These are phyloP conservation scores for Suhomyces bribrorum DNA, from an alignment of 1,139 yeast genomes.

Conservation along the genomic window DNA sequence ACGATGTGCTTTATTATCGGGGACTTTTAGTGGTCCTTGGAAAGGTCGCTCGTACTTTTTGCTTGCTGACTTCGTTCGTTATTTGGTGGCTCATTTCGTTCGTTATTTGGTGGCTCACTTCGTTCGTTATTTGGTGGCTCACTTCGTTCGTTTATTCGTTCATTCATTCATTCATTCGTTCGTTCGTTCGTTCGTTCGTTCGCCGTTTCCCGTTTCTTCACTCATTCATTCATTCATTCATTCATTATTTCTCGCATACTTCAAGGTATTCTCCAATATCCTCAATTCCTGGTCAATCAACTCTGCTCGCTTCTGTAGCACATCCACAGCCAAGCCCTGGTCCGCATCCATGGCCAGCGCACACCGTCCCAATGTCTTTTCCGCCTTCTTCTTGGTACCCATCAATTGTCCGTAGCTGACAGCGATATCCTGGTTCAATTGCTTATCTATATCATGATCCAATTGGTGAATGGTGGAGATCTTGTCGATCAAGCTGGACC, in stretches of 20 bases:
- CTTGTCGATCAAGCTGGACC: conserved; percentile 38
- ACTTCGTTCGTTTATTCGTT: too few relatives aligned
- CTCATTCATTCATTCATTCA: not conserved
- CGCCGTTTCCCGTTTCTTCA: not conserved
- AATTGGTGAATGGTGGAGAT: conserved; percentile 48
- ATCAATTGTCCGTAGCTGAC: conserved; percentile 25
- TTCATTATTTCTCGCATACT: conserved; percentile 10
- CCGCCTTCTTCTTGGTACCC: conserved; percentile 22
- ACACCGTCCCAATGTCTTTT: conserved; percentile 21
- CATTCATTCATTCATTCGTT: too few relatives aligned
- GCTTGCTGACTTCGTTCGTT: too few relatives aligned
- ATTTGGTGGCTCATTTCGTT: too few relatives aligned
- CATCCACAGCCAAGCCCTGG: conserved; percentile 14
- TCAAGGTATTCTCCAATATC: conserved; percentile 23
- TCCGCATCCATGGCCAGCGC: conserved; percentile 5
- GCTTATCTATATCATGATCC: conserved; percentile 39
- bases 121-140: too few relatives aligned
- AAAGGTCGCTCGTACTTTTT: too few relatives aligned
- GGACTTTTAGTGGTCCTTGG: too few relatives aligned
- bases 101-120: too few relatives aligned
- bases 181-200: too few relatives aligned
- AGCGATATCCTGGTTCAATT: conserved; percentile 27
- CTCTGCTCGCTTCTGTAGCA: conserved; percentile 25
- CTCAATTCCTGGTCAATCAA: conserved; percentile 26
- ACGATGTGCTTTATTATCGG: too few relatives aligned